Percentiles rank a stretch among this genome's conserved stretches.
These are phyloP conservation scores for Turnera subulata DNA, from an alignment of 345 rosid species.

Conservation along the genomic window DNA sequence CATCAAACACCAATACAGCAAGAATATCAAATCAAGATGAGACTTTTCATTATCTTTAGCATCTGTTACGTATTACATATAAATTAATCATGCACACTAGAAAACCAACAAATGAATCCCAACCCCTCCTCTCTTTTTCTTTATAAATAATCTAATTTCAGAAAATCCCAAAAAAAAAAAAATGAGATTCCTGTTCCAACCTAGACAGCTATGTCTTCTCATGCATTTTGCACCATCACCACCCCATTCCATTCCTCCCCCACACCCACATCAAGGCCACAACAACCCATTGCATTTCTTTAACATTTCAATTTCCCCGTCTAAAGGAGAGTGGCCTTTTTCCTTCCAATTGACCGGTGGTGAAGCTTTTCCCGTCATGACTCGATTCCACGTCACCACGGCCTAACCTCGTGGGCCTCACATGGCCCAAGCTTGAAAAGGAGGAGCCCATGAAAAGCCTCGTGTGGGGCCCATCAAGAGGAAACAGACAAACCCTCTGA, in stretches of 20 bases:
- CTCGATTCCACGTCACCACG: slow-evolving; percentile 28
- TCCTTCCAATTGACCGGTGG: background rate
- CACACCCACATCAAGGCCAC: too few species aligned
- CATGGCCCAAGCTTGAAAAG: slow-evolving; percentile 20
- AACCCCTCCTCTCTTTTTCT: slow-evolving; percentile 3
- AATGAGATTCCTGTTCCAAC: background rate
- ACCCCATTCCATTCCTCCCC: background rate
- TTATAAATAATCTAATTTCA: background rate
- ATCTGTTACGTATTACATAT: slow-evolving; percentile 19
- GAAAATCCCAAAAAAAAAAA: background rate
- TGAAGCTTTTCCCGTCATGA: slow-evolving; percentile 32
- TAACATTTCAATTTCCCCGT: too few species aligned
- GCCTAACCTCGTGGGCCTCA: slow-evolving; percentile 1
- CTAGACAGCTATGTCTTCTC: slow-evolving; percentile 3
- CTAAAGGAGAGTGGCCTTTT: background rate
- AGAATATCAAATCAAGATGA: background rate
- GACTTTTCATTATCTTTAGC: slow-evolving; percentile 8
- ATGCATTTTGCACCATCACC: background rate
- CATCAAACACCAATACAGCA: slow-evolving; percentile 7
- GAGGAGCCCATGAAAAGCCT: background rate
- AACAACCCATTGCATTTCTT: background rate
- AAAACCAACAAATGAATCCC: slow-evolving; percentile 32
- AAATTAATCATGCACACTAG: background rate
- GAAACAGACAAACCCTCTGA: background rate
- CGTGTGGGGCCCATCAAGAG: background rate